These are phyloP conservation scores for Sequoia sempervirens DNA, from an alignment of 75 land plant genomes.

Conservation along the genomic window DNA sequence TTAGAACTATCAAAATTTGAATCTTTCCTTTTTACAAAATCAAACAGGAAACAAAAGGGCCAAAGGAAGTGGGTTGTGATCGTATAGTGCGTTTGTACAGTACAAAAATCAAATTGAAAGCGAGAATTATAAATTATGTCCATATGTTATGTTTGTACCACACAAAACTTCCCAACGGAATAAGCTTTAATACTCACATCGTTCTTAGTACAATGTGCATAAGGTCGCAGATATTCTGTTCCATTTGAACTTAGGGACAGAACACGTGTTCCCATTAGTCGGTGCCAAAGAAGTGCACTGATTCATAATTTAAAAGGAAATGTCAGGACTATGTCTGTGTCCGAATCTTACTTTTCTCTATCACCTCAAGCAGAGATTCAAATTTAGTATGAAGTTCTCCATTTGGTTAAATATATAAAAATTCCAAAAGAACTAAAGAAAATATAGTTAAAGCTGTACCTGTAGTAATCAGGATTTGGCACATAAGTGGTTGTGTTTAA, in stretches of 20 bases:
- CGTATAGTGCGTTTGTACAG: not conserved
- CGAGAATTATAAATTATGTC: not conserved
- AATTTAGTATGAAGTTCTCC: not conserved
- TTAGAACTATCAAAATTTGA: not conserved
- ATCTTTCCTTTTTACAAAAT: not conserved
- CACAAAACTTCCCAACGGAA: not conserved
- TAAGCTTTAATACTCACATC: constrained; percentile 24
- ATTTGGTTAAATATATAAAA: not conserved
- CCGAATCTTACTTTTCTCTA: not conserved
- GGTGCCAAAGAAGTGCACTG: constrained; percentile 87
- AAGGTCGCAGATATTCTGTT: constrained; percentile 54
- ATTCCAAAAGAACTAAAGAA: not conserved
- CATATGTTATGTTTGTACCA: not conserved
- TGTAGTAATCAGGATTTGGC: constrained; percentile 81
- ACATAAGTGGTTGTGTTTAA: constrained; percentile 56
- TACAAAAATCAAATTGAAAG: not conserved
- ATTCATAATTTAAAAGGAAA: not conserved
- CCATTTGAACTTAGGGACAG: constrained; percentile 35
- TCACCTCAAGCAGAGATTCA: not conserved
- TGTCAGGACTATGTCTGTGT: not conserved
- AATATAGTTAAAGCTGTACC: constrained; percentile 23
- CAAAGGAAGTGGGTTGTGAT: not conserved
- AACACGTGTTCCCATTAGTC: constrained; percentile 73
- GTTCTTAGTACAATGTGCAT: constrained; percentile 68
- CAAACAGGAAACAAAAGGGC: not conserved